Percentiles rank a stretch among this genome's conserved stretches.
These are phyloP conservation scores for Massarina eburnea DNA, from an alignment of 2,329 filamentous ascomycete genomes.

Conservation along the genomic window DNA sequence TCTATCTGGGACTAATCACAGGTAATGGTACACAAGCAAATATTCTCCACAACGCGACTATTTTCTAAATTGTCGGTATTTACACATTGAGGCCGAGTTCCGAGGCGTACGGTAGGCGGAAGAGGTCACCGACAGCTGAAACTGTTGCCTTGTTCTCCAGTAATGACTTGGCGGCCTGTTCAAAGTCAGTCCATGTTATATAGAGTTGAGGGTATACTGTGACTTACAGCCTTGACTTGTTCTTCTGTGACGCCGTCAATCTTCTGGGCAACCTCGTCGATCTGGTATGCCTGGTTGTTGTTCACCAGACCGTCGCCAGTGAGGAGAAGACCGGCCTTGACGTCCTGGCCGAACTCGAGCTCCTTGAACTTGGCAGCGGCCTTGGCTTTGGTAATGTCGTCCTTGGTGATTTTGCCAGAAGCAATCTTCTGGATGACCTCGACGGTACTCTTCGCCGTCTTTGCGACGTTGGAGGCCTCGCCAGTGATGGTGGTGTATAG, in stretches of 20 bases:
- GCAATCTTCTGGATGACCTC: slow-evolving; percentile 81
- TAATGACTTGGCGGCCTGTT: slow-evolving; percentile 81
- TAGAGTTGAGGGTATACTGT: background rate
- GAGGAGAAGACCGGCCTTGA: slow-evolving; percentile 74
- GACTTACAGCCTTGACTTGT: slow-evolving; percentile 79
- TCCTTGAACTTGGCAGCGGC: slow-evolving; percentile 92
- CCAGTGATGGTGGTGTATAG: slow-evolving; percentile 81
- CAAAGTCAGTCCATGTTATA: slow-evolving; percentile 19
- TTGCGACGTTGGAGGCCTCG: slow-evolving; percentile 69
- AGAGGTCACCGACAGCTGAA: slow-evolving; percentile 86
- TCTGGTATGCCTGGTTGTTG: slow-evolving; percentile 79
- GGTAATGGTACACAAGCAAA: slow-evolving; percentile 45
- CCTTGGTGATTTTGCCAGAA: slow-evolving; percentile 72
- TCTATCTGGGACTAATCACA: slow-evolving; percentile 46
- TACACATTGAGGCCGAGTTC: slow-evolving; percentile 95
- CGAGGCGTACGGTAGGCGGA: slow-evolving; percentile 86
- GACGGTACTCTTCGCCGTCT: slow-evolving; percentile 74
- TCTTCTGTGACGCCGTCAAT: slow-evolving; percentile 81
- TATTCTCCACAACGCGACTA: slow-evolving; percentile 23
- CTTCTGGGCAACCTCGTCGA: slow-evolving; percentile 75
- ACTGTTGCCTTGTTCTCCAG: slow-evolving; percentile 88
- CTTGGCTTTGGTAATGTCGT: slow-evolving; percentile 88
- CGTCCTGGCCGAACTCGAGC: slow-evolving; percentile 77
- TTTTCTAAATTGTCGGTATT: slow-evolving; percentile 45
- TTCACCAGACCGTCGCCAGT: slow-evolving; percentile 84